A percentile compares a stretch with the other conserved stretches of the same genome.
These are phyloP conservation scores for Schoenoplectus triqueter DNA, from an alignment of 202 grass and related monocot species.

Conservation along the genomic window DNA sequence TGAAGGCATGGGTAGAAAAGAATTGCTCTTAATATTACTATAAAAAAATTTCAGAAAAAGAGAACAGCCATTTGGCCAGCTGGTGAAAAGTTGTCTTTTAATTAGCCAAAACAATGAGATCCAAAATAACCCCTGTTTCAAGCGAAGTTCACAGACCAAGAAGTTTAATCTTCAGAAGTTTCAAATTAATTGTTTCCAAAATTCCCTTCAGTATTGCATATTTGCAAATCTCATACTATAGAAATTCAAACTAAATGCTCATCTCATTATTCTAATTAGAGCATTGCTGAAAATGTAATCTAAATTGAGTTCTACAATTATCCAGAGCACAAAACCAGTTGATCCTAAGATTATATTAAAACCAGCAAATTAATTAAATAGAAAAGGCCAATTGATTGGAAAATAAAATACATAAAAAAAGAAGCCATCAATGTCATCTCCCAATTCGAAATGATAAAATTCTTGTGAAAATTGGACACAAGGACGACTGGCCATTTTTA, in stretches of 20 bases:
- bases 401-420: neutral
- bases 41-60: neutral
- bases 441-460: neutral
- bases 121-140: no score
- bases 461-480: neutral
- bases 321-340: neutral
- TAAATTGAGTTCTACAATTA: neutral
- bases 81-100: neutral
- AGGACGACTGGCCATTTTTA: slow-evolving; percentile 5
- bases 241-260: neutral
- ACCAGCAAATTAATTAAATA: neutral
- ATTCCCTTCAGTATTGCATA: neutral
- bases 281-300: neutral
- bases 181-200: neutral
- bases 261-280: neutral
- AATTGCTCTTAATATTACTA: neutral
- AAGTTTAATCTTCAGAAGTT: neutral
- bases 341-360: slow-evolving; percentile 8
- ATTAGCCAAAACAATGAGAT: neutral
- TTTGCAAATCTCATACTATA: neutral
- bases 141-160: neutral
- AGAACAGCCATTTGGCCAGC: neutral
- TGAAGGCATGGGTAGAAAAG: neutral
- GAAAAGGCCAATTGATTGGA: no score
- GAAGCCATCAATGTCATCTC: neutral